Evolutionary conservation across 176 grass and related monocot species (phyloP), one percentile per base, ranked within the genome.

Genomic region (Oryza meridionalis): DNA sequence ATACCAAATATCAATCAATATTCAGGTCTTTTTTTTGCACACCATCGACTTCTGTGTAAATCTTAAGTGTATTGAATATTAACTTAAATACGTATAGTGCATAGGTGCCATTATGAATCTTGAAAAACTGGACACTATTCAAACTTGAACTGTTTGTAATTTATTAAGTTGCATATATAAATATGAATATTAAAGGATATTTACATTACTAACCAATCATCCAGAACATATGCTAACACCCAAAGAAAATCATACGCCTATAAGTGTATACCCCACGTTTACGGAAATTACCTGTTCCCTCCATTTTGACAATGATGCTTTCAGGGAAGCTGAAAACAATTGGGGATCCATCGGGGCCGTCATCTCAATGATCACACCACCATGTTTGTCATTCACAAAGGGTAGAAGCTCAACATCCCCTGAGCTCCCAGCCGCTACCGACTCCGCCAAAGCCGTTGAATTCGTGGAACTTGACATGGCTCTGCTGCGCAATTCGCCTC

Each of bases 351-450:
- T 95, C 0, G 84, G 87, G 12, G 8, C 1, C 24, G 70, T 80
- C 87, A 98, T 88, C 80, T 98, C 88, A 79, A 98, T 63, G 58
- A 98, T 94, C 40, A 98, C 65, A 11, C 95, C 95, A 66, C 87
- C 90, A 84, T 94, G 88, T 26, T 86, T 72, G 70, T 98, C 95
- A 80, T 95, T 70, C 65, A 93, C 84, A 17, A 92, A 86, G 4
- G 85, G 79, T 45, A 98, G 82, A 13, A 77, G 24, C n/a, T 90
- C 82, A 19, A 88, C 46, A 12, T 63, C 77, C 16, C 77, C 67
- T 13, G 51, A 62, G 24, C 37, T 87, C 58, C 69, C 77, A 17
- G 74, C 55, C 37, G 84, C 42, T 1, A 44, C 59, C 50, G 89
- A 44, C 63, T 78, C 35, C 0, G 17, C 40, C 33, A 81, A 25